Base-by-base conservation (phyloP, 495 filamentous ascomycete species). In the Xylona heveae region DNA sequence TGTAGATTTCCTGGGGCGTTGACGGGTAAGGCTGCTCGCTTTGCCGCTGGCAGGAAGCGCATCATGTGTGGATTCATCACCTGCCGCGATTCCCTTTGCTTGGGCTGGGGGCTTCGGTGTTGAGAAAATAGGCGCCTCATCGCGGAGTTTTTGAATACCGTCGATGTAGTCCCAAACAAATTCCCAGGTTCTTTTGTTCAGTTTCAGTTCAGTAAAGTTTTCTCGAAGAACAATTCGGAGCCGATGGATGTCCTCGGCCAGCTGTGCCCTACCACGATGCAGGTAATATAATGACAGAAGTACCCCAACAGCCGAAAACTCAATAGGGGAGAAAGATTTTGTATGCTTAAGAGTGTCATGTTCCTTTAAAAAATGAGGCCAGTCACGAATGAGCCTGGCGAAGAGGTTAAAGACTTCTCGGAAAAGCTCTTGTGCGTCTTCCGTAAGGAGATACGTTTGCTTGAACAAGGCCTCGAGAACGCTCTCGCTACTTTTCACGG, bases 261-360 rank as follows among this genome's bases (percentile, higher is more conserved):
- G 48, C 14, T 56, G 40, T 4, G 37, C 17, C 19, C 50, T 40
- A 22, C 48, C 50, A 13, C 49, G 46, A 10, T 43, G 24, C 19
- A 53, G 46, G 13, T 46, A 49, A 30, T 61, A 53, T 24, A 45
- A 42, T 2, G 50, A 49, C 4, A 64, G 51, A 8, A 64, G 37
- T 17, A 60, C 38, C 6, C 48, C 50, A 6, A 57, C 41, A 19
- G 51, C 52, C 18, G 61, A 38, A 14, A 62, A 43, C 31, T 64
- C 60, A 2, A 64, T 31, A 4, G 60, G 60, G 1, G 60, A 50
- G 37, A 61, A 64, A 22, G 23, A 47, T 36, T 0, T 3, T 8
- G 3, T 39, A 36, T 26, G 43, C 34, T 30, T 41, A 38, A 17
- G 20, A 40, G 2, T 35, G 7, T 15, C 9, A 15, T 6, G 7